These are phyloP conservation scores for Euclidium syriacum DNA, from an alignment of 345 rosid genomes.

Conservation along the genomic window DNA sequence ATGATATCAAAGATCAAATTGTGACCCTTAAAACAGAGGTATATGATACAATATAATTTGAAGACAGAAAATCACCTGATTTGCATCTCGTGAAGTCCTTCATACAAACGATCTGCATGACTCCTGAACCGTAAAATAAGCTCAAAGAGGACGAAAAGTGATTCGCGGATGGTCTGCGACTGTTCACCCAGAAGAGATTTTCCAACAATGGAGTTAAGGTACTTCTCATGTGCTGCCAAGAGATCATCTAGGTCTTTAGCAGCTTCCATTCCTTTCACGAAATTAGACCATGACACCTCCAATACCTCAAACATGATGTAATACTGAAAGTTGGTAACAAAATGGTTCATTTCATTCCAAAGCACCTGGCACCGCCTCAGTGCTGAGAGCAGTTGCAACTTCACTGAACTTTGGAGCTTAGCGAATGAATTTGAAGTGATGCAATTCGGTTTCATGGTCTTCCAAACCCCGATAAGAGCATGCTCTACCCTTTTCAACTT, in stretches of 20 bases:
- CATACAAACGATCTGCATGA: constrained; percentile 84
- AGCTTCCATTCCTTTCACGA: constrained; percentile 80
- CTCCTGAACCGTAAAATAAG: constrained; percentile 78
- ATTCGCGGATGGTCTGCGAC: constrained; percentile 67
- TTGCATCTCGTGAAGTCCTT: constrained; percentile 87
- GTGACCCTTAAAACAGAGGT: not conserved
- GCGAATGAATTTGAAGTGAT: constrained; percentile 72
- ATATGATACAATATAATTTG: no score
- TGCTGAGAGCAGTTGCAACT: constrained; percentile 71
- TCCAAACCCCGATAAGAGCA: constrained; percentile 95
- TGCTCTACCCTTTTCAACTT: constrained; percentile 94
- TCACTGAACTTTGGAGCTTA: constrained; percentile 69
- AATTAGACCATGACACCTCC: constrained; percentile 96
- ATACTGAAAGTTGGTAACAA: constrained; percentile 91
- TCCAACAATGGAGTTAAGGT: constrained; percentile 76
- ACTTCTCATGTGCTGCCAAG: constrained; percentile 91
- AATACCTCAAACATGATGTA: constrained; percentile 98
- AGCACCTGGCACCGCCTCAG: constrained; percentile 91
- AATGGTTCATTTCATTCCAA: constrained; percentile 97
- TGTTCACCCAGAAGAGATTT: constrained; percentile 93
- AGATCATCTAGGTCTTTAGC: constrained; percentile 97
- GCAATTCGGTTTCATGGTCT: constrained; percentile 98
- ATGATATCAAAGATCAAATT: not conserved
- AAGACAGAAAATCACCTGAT: constrained; percentile 50
- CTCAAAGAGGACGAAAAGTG: constrained; percentile 85